Percentiles rank a stretch among this genome's conserved stretches.
These are phyloP conservation scores for Globisporangium paddicum DNA, from an alignment of 352 stramenopile genomes.

Conservation along the genomic window DNA sequence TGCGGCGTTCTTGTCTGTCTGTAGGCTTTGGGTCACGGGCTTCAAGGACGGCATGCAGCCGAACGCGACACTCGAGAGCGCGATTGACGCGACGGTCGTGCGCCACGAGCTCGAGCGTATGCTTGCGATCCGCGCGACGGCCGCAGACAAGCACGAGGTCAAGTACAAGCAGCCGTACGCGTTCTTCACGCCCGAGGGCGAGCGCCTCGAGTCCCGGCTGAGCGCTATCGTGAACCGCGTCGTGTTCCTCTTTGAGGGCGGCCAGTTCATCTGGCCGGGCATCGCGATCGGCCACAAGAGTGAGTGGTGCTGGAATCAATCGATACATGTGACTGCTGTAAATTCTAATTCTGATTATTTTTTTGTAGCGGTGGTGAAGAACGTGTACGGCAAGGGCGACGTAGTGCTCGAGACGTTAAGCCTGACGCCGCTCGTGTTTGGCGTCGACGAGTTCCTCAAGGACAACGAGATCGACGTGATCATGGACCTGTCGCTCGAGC, in stretches of 20 bases:
- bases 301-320: no score
- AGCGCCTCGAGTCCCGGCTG: constrained; percentile 41
- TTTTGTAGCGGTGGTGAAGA: constrained; percentile 31
- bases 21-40: constrained; percentile 38
- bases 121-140: constrained; percentile 24
- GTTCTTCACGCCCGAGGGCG: constrained; percentile 55
- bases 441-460: constrained; percentile 65
- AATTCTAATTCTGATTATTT: no score
- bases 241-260: constrained; percentile 73
- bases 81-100: constrained; percentile 28
- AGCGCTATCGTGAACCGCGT: constrained; percentile 34
- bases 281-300: constrained; percentile 64
- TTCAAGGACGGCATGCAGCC: constrained; percentile 52
- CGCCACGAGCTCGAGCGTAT: constrained; percentile 28
- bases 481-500: constrained; percentile 56
- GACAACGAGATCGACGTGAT: constrained; percentile 77
- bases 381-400: constrained; percentile 40
- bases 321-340: no score
- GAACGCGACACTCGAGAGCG: constrained; percentile 20
- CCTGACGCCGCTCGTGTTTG: constrained; percentile 65
- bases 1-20: background rate
- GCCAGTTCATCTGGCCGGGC: constrained; percentile 72
- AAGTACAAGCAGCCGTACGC: constrained; percentile 70
- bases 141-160: constrained; percentile 17
- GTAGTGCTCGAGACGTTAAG: constrained; percentile 53